Percentiles rank a stretch among this genome's conserved stretches.
These are phyloP conservation scores for Microstegium vimineum DNA, from an alignment of 176 grass and related monocot species.

Conservation along the genomic window DNA sequence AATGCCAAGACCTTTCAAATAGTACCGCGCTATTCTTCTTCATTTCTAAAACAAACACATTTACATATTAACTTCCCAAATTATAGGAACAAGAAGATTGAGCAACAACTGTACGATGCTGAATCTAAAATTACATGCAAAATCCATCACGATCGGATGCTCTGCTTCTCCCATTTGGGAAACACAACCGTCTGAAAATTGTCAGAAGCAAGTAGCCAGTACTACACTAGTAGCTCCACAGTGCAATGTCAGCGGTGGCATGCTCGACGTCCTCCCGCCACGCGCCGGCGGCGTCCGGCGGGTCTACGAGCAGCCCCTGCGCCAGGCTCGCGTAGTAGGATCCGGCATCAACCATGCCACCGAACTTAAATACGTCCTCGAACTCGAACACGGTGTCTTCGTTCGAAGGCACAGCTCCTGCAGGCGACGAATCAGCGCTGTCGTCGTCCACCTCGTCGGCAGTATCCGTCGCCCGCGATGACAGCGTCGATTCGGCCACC, in stretches of 20 bases:
- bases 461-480: neutral
- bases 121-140: neutral
- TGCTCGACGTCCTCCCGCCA: constrained; percentile 25
- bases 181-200: neutral
- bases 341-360: constrained; percentile 32
- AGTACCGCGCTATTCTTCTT: neutral
- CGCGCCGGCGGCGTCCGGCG: neutral
- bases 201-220: neutral
- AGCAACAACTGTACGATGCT: neutral
- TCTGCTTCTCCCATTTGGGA: neutral
- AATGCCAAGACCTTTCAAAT: neutral
- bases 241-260: neutral
- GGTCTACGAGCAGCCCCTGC: constrained; percentile 49
- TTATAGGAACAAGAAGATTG: neutral
- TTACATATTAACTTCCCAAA: neutral
- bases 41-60: neutral
- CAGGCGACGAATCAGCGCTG: neutral
- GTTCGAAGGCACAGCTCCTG: neutral
- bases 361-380: constrained; percentile 13
- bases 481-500: neutral
- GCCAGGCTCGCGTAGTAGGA: constrained; percentile 60
- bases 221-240: constrained; percentile 30
- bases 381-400: neutral
- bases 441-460: neutral
- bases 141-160: neutral